Percentiles rank a stretch among this genome's conserved stretches.
Conservation (phyloP, 75 land plant genomes). For the Cupressus sempervirens region DNA sequence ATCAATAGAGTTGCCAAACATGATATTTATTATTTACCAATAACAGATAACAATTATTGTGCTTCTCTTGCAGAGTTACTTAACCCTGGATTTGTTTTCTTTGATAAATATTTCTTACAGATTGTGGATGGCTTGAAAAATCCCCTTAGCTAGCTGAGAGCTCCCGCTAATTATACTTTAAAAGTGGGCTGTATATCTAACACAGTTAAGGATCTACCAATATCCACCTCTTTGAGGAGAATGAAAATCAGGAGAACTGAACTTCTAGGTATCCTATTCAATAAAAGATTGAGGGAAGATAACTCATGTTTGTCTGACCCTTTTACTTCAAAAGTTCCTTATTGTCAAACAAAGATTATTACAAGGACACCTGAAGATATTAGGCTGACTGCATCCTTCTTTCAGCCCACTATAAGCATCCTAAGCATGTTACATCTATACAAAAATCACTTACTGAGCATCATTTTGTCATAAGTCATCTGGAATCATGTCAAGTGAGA, state of each 20-base stretch:
- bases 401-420: not conserved
- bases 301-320: not conserved
- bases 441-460: too few species aligned
- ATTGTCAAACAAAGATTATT: not conserved
- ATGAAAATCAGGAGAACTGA: not conserved
- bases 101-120: too few species aligned
- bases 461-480: too few species aligned
- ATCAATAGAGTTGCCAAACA: too few species aligned
- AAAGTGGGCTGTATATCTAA: not conserved
- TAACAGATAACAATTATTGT: too few species aligned
- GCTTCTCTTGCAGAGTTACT: too few species aligned
- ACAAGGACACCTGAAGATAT: not conserved
- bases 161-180: too few species aligned
- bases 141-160: too few species aligned
- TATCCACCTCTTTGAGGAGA: not conserved
- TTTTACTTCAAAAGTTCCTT: not conserved
- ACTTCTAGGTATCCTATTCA: not conserved
- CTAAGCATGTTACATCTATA: not conserved
- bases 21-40: too few species aligned
- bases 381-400: not conserved
- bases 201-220: not conserved
- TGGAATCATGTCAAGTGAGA: too few species aligned
- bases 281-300: not conserved
- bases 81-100: too few species aligned
- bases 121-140: too few species aligned